Evolutionary conservation across 2,329 filamentous ascomycete genomes (phyloP).

Genomic region (Penicillium sumatraense): DNA sequence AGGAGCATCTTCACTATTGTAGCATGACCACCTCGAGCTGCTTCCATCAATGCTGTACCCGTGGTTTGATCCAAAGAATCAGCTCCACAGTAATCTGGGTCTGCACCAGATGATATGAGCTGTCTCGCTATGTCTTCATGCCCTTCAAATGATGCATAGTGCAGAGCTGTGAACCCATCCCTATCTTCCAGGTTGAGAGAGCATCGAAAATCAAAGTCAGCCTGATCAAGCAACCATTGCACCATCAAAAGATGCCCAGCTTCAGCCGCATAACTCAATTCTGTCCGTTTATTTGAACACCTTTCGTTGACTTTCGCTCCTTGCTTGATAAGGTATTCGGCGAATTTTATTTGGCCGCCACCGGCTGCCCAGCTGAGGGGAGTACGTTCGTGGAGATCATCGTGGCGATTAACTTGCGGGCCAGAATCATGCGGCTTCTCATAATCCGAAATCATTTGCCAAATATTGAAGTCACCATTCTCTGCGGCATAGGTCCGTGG

Average conservation of each 20-base stretch:
- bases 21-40: neutral
- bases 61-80: neutral
- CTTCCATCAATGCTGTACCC: neutral
- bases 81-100: neutral
- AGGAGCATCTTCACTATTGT: neutral
- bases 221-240: neutral
- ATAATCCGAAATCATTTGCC: neutral
- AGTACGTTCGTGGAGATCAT: neutral
- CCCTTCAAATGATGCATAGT: neutral
- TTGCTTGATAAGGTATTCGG: neutral
- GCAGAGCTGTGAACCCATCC: neutral
- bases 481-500: neutral
- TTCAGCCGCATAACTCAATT: neutral
- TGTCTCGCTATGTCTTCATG: neutral
- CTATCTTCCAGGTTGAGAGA: neutral
- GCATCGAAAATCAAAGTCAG: too few relatives aligned
- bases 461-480: neutral
- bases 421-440: neutral
- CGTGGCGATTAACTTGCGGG: neutral
- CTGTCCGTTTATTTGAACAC: neutral
- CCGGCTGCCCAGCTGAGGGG: neutral
- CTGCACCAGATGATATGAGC: neutral
- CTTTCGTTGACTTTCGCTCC: neutral
- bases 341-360: neutral
- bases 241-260: neutral